phyloP scores from a whole-genome alignment of 345 rosid genomes.

The Turritis glabra region DNA sequence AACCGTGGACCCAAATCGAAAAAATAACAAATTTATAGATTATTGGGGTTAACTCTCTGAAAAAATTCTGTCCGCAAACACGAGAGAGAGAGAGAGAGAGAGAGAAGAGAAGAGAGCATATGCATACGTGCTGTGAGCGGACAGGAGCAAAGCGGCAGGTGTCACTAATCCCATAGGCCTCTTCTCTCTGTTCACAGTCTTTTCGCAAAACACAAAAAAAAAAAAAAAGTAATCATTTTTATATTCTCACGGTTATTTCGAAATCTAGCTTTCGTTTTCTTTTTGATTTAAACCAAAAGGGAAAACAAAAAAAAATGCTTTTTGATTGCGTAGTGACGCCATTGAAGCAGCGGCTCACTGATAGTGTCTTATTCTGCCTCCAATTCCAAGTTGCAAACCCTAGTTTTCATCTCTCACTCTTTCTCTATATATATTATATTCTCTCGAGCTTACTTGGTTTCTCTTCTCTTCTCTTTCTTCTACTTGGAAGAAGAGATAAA shows the following conservation, averaged over 20 bases:
- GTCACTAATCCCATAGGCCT: slow-evolving; percentile 39
- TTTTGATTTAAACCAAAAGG: slow-evolving; percentile 27
- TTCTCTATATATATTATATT: slow-evolving; percentile 7
- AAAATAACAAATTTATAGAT: slow-evolving; percentile 11
- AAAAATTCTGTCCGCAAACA: slow-evolving; percentile 20
- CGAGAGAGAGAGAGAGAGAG: slow-evolving; percentile 17
- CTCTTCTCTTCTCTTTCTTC: slow-evolving; percentile 30
- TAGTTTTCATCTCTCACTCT: slow-evolving; percentile 30
- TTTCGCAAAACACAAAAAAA: not conserved
- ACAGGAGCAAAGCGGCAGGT: slow-evolving; percentile 49
- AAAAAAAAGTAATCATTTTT: not conserved
- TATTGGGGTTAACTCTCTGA: not conserved
- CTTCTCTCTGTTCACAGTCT: slow-evolving; percentile 19
- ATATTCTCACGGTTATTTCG: slow-evolving; percentile 15
- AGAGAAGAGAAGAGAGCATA: slow-evolving; percentile 12
- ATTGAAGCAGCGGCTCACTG: slow-evolving; percentile 46
- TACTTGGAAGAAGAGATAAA: slow-evolving; percentile 34
- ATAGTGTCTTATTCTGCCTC: slow-evolving; percentile 45
- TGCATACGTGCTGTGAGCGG: slow-evolving; percentile 43
- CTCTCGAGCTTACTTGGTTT: slow-evolving; percentile 23
- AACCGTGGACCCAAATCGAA: slow-evolving; percentile 28
- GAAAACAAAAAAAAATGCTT: not conserved
- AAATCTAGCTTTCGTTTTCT: slow-evolving; percentile 15
- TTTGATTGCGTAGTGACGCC: slow-evolving; percentile 43
- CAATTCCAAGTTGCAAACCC: slow-evolving; percentile 37